These are phyloP conservation scores for Solanum habrochaites DNA, from an alignment of 257 asterid species.

Conservation along the genomic window DNA sequence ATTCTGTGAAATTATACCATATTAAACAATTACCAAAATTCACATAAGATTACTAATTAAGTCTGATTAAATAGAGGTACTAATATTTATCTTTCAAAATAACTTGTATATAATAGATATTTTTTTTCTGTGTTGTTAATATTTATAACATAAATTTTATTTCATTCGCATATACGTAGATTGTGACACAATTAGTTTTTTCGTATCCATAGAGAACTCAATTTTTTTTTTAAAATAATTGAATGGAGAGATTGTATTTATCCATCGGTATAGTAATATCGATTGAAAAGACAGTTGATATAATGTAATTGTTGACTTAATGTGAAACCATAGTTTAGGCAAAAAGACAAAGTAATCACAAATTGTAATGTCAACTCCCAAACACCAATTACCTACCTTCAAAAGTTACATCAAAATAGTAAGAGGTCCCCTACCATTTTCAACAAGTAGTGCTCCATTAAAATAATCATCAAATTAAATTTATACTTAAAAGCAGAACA, in stretches of 20 bases:
- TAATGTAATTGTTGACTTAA: background rate
- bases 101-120: background rate
- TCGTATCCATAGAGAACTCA: background rate
- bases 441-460: background rate
- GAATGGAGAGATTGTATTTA: background rate
- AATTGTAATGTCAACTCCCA: background rate
- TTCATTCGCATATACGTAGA: background rate
- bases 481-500: background rate
- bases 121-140: background rate
- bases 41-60: background rate
- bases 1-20: background rate
- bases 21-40: background rate
- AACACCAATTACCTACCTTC: background rate
- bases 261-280: background rate
- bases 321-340: background rate
- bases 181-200: background rate
- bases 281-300: background rate
- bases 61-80: background rate
- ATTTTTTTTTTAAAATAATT: too few species aligned
- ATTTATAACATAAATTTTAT: background rate
- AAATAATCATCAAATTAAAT: background rate
- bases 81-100: background rate
- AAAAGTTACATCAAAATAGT: background rate
- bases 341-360: background rate
- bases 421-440: background rate